A percentile compares a stretch with the other conserved stretches of the same genome.
phyloP scores from a whole-genome alignment of 1,284 basidiomycete genomes.

The Mycena sp. region DNA sequence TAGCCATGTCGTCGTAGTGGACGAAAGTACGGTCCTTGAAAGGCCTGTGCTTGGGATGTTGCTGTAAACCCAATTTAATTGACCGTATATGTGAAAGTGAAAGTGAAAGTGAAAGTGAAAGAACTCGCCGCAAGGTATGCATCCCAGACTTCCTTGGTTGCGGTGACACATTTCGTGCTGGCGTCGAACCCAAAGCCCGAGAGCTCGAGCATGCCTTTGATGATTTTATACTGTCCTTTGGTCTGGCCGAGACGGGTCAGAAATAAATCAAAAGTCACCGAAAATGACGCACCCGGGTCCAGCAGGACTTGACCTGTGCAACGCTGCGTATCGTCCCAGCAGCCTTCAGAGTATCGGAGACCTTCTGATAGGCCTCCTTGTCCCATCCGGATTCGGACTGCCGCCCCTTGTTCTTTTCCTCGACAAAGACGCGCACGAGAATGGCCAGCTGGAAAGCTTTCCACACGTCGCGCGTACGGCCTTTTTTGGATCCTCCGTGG shows the following conservation, averaged over 20 bases:
- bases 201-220: background rate
- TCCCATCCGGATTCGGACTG: background rate
- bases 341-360: background rate
- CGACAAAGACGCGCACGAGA: background rate
- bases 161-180: background rate
- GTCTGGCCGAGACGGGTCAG: background rate
- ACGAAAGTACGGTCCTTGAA: background rate
- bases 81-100: too few species aligned
- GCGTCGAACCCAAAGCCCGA: slow-evolving; percentile 1
- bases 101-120: background rate
- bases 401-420: background rate
- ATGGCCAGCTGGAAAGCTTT: background rate
- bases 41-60: background rate
- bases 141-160: background rate
- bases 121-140: background rate
- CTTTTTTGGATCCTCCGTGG: background rate
- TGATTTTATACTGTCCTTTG: background rate
- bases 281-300: background rate
- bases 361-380: background rate
- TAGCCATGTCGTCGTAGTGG: background rate
- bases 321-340: background rate
- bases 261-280: background rate
- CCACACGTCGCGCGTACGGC: background rate
- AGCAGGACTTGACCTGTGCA: slow-evolving; percentile 1
- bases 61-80: too few species aligned